A percentile compares a stretch with the other conserved stretches of the same genome.
Conservation (phyloP, 108 stramenopile genomes). For the Thalassiosira profunda region DNA sequence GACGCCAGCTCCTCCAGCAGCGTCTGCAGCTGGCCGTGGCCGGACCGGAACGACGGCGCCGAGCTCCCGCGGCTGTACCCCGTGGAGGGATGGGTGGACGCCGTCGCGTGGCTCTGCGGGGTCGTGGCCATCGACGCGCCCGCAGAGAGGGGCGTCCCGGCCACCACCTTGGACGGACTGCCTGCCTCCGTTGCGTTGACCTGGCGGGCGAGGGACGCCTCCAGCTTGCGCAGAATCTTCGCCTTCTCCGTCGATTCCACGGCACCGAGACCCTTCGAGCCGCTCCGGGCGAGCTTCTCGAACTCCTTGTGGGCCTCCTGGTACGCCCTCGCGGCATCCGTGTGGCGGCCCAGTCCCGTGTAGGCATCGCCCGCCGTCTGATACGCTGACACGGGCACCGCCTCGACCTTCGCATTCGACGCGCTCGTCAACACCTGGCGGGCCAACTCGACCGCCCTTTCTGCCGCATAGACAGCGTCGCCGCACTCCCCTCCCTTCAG, state of each 20-base stretch:
- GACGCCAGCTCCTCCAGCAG: conserved; percentile 16
- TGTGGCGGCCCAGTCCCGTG: conserved; percentile 8
- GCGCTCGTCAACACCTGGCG: background rate
- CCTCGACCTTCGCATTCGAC: conserved; percentile 13
- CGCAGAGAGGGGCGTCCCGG: background rate
- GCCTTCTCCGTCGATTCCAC: conserved; percentile 14
- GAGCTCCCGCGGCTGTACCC: background rate
- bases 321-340: conserved; percentile 40
- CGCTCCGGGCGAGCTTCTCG: background rate
- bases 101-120: conserved; percentile 1
- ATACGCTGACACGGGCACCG: conserved; percentile 4
- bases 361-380: conserved; percentile 38
- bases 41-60: background rate
- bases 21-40: conserved; percentile 17
- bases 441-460: conserved; percentile 22
- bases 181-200: conserved; percentile 15
- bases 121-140: background rate
- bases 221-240: conserved; percentile 27
- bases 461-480: conserved; percentile 30
- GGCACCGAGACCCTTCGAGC: background rate
- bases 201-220: conserved; percentile 23
- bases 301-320: conserved; percentile 33
- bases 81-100: conserved; percentile 15
- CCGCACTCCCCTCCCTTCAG: conserved; percentile 10
- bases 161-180: conserved; percentile 11